Conservation (phyloP, 78 protist genomes). For the Speleostelium caveatum region DNA sequence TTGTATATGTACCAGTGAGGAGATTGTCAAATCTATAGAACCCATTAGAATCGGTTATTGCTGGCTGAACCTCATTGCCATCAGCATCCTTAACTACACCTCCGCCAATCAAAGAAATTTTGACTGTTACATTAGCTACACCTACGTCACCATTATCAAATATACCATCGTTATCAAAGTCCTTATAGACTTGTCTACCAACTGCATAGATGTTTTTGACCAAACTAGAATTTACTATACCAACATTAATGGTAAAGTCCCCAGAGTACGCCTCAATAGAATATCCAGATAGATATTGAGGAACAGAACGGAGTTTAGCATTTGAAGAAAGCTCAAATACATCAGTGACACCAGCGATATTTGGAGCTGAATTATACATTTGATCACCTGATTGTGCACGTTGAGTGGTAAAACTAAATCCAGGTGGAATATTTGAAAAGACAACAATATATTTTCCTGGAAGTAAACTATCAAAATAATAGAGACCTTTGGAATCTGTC, state of each 20-base stretch:
- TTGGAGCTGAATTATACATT: background rate
- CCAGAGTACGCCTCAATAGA: background rate
- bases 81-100: background rate
- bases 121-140: background rate
- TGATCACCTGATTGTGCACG: background rate
- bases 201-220: background rate
- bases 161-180: background rate
- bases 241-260: background rate
- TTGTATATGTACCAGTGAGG: background rate
- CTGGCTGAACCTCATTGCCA: background rate
- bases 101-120: background rate
- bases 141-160: background rate
- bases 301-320: background rate
- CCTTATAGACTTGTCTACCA: background rate
- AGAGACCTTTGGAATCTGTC: background rate
- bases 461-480: conserved; percentile 19
- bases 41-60: background rate
- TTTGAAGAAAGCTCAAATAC: background rate
- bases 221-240: background rate
- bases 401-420: conserved; percentile 12
- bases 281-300: background rate
- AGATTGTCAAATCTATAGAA: conserved; percentile 32
- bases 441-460: conserved; percentile 15
- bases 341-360: background rate
- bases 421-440: conserved; percentile 23